Evolutionary conservation across 2,329 filamentous ascomycete species (phyloP).

Genomic region (Hymenoscyphus fructigenus): DNA sequence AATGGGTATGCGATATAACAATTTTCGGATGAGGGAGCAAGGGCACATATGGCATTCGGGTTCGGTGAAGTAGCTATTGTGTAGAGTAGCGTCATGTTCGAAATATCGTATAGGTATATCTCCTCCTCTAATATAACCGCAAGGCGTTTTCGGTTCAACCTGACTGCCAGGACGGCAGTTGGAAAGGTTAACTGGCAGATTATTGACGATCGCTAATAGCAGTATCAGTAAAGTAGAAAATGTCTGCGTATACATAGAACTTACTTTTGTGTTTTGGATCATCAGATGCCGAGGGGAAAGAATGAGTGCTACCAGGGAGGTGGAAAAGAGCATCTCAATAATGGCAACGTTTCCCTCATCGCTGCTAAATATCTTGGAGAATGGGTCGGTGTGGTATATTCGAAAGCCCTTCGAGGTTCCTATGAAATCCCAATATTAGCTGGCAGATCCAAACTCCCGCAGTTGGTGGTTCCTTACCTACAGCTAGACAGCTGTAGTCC

Average conservation of each 20-base stretch:
- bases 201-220: slow-evolving; percentile 63
- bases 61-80: slow-evolving; percentile 95
- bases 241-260: slow-evolving; percentile 26
- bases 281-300: slow-evolving; percentile 88
- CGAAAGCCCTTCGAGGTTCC: slow-evolving; percentile 92
- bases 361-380: slow-evolving; percentile 90
- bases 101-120: slow-evolving; percentile 98
- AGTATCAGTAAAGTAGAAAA: slow-evolving; percentile 13
- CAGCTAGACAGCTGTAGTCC: slow-evolving; percentile 94
- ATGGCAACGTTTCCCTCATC: slow-evolving; percentile 94
- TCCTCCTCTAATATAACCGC: slow-evolving; percentile 93
- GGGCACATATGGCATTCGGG: slow-evolving; percentile 82
- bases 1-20: slow-evolving; percentile 95
- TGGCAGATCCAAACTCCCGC: slow-evolving; percentile 3
- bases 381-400: slow-evolving; percentile 95
- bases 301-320: slow-evolving; percentile 90
- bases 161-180: slow-evolving; percentile 90
- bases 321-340: slow-evolving; percentile 98
- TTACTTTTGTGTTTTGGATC: slow-evolving; percentile 95
- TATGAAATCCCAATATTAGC: slow-evolving; percentile 39
- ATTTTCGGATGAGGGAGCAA: slow-evolving; percentile 92
- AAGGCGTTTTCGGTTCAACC: slow-evolving; percentile 89
- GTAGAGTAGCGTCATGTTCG: slow-evolving; percentile 93
- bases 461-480: slow-evolving; percentile 59
- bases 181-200: slow-evolving; percentile 99